Base-by-base conservation (phyloP, 768 basidiomycete species). In the Infundibulicybe gibba region DNA sequence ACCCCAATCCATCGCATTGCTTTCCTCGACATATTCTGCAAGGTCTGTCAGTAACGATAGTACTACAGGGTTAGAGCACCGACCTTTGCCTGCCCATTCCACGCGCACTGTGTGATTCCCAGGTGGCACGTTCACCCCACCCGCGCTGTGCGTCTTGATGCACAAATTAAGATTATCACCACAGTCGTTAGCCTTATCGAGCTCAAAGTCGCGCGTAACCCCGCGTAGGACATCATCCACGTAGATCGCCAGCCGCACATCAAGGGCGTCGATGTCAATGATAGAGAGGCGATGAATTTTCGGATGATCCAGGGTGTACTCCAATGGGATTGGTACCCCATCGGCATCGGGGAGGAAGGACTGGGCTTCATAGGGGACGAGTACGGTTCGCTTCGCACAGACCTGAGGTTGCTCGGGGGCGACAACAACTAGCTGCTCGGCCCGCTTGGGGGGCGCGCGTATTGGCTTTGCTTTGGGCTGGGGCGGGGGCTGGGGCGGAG, bases 81-180 rank as follows among this genome's bases (percentile, higher is more conserved):
- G 15, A 61, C 59, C 59, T 32, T 56, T 54, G 15, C 57, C 55
- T 3, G 40, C 50, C 51, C 53, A 61, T 31, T 58, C 48, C 20
- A 61, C 43, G 21, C 50, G 45, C 46, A 61, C 52, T 11, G 54
- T 51, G 40, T 58, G 59, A 16, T 57, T 55, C 17, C 59, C 57
- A 5, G 51, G 42, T 38, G 57, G 52, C 5, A 61, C 47, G 13
- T 52, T 38, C 8, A 58, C 47, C 9, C 44, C 30, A 1, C 55
- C 57, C 15, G 50, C 49, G 40, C 57, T 58, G 47, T 53, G 55
- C 34, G 43, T 52, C 13, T 21, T n/a, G 14, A 57, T 38, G 35
- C 59, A 61, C 14, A 47, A 33, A 6, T 37, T 45, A 35, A 52
- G 34, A 25, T 50, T 39, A 5, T 54, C 52, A n/a, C 53, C 57